Percentiles rank a stretch among this genome's conserved stretches.
Conservation (phyloP, 805 yeast species). For the Komagataella ulmi region DNA sequence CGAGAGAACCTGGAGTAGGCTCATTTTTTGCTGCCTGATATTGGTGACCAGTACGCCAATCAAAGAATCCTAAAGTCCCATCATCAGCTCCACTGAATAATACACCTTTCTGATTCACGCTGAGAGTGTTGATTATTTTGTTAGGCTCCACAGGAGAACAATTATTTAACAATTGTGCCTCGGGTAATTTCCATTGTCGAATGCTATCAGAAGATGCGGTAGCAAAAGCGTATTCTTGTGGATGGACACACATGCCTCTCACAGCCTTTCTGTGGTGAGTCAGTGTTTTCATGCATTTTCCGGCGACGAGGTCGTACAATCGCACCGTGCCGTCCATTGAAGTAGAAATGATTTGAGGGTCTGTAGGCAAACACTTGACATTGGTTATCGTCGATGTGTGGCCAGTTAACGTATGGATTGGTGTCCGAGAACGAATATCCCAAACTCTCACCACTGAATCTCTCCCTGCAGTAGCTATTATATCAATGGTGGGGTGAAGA, state of each 20-base stretch:
- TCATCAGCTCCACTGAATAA: slow-evolving; percentile 77
- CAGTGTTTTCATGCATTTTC: slow-evolving; percentile 52
- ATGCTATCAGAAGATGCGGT: slow-evolving; percentile 75
- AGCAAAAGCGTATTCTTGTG: slow-evolving; percentile 58
- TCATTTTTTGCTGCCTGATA: slow-evolving; percentile 40
- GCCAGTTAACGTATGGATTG: slow-evolving; percentile 69
- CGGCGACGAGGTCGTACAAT: slow-evolving; percentile 85
- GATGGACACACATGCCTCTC: slow-evolving; percentile 58
- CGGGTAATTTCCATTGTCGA: slow-evolving; percentile 74
- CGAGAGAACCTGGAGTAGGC: slow-evolving; percentile 58
- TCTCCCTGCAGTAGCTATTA: slow-evolving; percentile 78
- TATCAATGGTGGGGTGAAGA: slow-evolving; percentile 77
- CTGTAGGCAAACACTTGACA: slow-evolving; percentile 52
- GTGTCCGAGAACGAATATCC: slow-evolving; percentile 77
- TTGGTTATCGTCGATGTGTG: slow-evolving; percentile 67
- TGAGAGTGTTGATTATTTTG: slow-evolving; percentile 47
- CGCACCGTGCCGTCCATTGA: slow-evolving; percentile 78
- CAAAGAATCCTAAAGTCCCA: slow-evolving; percentile 67
- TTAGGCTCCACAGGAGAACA: slow-evolving; percentile 24
- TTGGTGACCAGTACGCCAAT: slow-evolving; percentile 58
- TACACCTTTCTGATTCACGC: slow-evolving; percentile 44
- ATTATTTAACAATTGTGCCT: slow-evolving; percentile 57
- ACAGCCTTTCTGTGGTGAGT: slow-evolving; percentile 82
- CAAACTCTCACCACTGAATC: slow-evolving; percentile 82
- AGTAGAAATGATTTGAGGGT: slow-evolving; percentile 77